Evolutionary conservation across 208 protist species (phyloP), one percentile per base, ranked within the genome.

Genomic region (Acanthamoeba castellanii): DNA sequence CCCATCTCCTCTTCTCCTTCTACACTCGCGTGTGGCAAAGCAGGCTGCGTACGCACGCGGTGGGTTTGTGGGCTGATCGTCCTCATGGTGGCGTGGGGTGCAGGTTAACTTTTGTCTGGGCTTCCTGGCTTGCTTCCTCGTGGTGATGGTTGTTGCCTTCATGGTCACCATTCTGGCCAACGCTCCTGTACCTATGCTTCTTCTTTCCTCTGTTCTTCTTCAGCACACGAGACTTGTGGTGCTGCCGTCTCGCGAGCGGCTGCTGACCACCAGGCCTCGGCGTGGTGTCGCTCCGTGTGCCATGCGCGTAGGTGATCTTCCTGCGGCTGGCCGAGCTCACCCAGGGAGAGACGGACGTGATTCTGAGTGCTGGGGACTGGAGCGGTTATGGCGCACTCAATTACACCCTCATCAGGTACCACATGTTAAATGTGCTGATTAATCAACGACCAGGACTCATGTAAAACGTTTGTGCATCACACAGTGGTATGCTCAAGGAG

Each of bases 291-390:
- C 45, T 50, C 45, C 45, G 45, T 50, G 45, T 50, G 45, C 45
- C 45, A 50, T 1, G 45, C 45, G 45, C 13, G 45, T 96, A 96
- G 20, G 87, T 97, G 57, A 92, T 97, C 20, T 97, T 97, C 87
- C 64, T 97, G 34, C 52, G 70, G 57, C n/a, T 97, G 57, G 93
- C 96, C 37, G 96, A 97, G 50, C 47, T 95, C 18, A 55, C n/a
- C 11, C 55, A 57, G 2, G 93, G 96, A 72, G 96, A 97, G 45
- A 91, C 94, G 18, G 95, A 96, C 81, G 66, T 96, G 1, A 52
- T 64, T 8, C 20, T 94, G 8, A 57, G 34, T 20, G 22, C 66
- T 0, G 68, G 42, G 7, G 64, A 94, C 42, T 74, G 84, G 52
- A 90, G 32, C 34, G 84, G 84, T 45, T 90, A 52, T 27, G 84